phyloP scores from a whole-genome alignment of 805 yeast genomes.

The Naumovozyma baii region DNA sequence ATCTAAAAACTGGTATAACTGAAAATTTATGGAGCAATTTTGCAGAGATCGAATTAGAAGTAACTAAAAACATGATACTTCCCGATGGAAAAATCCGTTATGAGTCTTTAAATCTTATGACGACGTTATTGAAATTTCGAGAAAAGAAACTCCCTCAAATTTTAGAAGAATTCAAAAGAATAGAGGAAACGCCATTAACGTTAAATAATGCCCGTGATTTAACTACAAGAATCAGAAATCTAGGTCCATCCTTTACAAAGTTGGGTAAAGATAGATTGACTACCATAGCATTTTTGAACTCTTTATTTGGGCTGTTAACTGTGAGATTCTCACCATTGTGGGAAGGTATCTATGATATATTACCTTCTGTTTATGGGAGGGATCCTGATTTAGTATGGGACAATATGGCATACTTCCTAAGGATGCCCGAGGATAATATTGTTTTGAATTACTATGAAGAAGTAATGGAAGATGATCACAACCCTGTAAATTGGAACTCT shows the following conservation, averaged over 20 bases:
- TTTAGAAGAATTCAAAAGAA: slow-evolving; percentile 42
- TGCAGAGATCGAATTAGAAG: neutral
- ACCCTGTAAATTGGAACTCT: slow-evolving; percentile 33
- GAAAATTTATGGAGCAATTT: slow-evolving; percentile 1
- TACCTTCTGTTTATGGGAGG: slow-evolving; percentile 39
- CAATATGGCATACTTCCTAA: slow-evolving; percentile 33
- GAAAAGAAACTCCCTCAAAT: slow-evolving; percentile 31
- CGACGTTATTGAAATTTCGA: slow-evolving; percentile 15
- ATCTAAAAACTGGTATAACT: neutral
- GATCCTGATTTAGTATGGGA: slow-evolving; percentile 47
- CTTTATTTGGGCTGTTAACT: slow-evolving; percentile 60
- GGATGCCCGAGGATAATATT: slow-evolving; percentile 14
- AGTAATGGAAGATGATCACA: slow-evolving; percentile 5
- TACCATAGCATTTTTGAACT: slow-evolving; percentile 31
- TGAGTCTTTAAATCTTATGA: slow-evolving; percentile 41
- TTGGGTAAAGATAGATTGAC: slow-evolving; percentile 18
- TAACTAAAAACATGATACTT: slow-evolving; percentile 34
- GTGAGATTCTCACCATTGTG: slow-evolving; percentile 78
- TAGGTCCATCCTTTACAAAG: slow-evolving; percentile 38
- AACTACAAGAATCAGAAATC: slow-evolving; percentile 52
- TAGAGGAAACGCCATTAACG: slow-evolving; percentile 69
- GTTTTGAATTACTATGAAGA: slow-evolving; percentile 14
- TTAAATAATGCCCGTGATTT: slow-evolving; percentile 66
- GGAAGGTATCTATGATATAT: slow-evolving; percentile 59
- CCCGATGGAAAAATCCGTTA: slow-evolving; percentile 45